phyloP scores from a whole-genome alignment of 108 stramenopile species.

The Aurantiochytrium sp. region DNA sequence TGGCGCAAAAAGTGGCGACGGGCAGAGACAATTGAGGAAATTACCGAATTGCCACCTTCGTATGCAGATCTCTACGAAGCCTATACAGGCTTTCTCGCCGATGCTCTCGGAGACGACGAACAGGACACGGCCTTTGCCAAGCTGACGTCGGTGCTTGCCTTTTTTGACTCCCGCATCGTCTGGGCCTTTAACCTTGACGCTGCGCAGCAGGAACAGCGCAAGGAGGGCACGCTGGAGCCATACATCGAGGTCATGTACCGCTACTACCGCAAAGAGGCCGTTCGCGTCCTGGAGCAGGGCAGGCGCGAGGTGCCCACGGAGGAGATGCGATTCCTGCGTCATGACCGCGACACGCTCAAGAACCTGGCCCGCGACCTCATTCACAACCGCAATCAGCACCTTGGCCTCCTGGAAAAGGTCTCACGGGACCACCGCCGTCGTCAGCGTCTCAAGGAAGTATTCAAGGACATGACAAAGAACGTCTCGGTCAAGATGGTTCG shows the following conservation, averaged over 20 bases:
- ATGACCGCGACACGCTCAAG: slow-evolving; percentile 11
- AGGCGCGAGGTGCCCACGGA: not conserved
- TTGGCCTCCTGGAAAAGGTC: not conserved
- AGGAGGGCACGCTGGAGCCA: not conserved
- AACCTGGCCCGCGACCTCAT: not conserved
- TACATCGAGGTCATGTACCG: not conserved
- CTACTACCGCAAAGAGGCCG: not conserved
- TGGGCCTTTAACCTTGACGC: not conserved
- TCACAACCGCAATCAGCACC: not conserved
- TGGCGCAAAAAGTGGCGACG: not conserved
- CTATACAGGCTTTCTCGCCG: not conserved
- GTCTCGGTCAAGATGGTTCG: not conserved
- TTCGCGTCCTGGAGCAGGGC: not conserved
- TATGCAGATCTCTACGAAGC: not conserved
- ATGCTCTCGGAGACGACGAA: not conserved
- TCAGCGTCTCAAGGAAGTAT: not conserved
- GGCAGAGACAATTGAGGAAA: not conserved
- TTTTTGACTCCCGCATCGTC: not conserved
- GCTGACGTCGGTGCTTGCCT: not conserved
- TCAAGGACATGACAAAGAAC: not conserved
- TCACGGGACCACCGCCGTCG: not conserved
- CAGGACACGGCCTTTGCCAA: not conserved
- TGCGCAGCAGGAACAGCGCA: not conserved
- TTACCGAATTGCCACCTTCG: not conserved
- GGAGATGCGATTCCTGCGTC: not conserved